Evolutionary conservation across 306 rosid genomes (phyloP).

Genomic region (Lathyrus sativus): DNA sequence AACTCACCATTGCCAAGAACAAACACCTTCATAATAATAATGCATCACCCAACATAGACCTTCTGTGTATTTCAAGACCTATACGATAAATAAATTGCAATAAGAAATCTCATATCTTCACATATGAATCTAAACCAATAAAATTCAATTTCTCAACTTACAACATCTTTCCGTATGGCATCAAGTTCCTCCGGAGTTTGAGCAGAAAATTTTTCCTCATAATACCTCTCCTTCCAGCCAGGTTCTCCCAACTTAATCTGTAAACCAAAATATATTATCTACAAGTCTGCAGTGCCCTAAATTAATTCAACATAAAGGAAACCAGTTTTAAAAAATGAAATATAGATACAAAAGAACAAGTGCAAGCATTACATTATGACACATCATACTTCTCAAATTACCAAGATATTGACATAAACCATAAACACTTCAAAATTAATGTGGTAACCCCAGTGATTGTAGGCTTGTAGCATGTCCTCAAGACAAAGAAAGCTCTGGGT

Average conservation of each 20-base stretch:
- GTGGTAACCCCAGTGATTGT: neutral
- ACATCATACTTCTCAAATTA: slow-evolving; percentile 7
- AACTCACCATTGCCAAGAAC: slow-evolving; percentile 97
- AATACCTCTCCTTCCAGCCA: slow-evolving; percentile 98
- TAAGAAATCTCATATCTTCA: slow-evolving; percentile 37
- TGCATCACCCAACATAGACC: slow-evolving; percentile 98
- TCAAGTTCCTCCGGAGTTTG: slow-evolving; percentile 89
- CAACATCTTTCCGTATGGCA: slow-evolving; percentile 80
- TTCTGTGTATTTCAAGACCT: slow-evolving; percentile 95
- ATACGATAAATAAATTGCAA: slow-evolving; percentile 34
- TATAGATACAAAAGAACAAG: no score
- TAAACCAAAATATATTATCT: slow-evolving; percentile 26
- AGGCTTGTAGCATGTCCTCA: neutral
- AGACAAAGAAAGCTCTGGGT: neutral
- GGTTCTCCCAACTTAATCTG: slow-evolving; percentile 87
- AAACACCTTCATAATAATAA: slow-evolving; percentile 97
- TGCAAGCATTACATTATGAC: neutral
- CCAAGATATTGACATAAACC: slow-evolving; percentile 1
- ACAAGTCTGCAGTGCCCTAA: neutral
- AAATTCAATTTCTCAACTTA: slow-evolving; percentile 51
- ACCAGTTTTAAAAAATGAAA: neutral
- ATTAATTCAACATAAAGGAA: slow-evolving; percentile 12
- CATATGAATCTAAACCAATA: slow-evolving; percentile 25
- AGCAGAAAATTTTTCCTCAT: slow-evolving; percentile 80
- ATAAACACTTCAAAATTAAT: neutral